A percentile compares a stretch with the other conserved stretches of the same genome.
phyloP scores from a whole-genome alignment of 345 rosid species.

The Laguncularia racemosa region DNA sequence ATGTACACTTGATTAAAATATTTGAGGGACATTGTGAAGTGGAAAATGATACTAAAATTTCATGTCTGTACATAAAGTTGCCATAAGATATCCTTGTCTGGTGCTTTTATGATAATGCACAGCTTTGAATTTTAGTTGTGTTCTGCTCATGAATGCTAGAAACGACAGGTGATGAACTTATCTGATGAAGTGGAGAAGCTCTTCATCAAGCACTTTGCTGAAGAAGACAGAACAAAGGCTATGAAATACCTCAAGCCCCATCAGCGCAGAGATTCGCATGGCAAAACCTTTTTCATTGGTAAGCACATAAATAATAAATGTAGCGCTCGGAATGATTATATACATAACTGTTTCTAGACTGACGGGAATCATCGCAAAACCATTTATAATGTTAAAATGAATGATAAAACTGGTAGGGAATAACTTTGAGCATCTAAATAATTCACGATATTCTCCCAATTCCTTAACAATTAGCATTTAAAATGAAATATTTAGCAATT shows the following conservation, averaged over 20 bases:
- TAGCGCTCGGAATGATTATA: too few species aligned
- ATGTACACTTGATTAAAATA: too few species aligned
- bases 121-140: conserved; percentile 14
- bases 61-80: conserved; percentile 12
- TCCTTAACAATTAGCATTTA: too few species aligned
- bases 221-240: conserved; percentile 79
- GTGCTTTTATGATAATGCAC: conserved; percentile 1
- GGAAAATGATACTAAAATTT: conserved; percentile 8
- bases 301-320: conserved; percentile 10
- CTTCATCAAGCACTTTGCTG: conserved; percentile 73
- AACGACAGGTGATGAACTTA: conserved; percentile 75
- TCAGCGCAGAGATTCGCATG: conserved; percentile 76
- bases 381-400: too few species aligned
- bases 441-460: too few species aligned
- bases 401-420: too few species aligned
- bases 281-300: conserved; percentile 92
- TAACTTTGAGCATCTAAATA: too few species aligned
- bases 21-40: too few species aligned
- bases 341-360: too few species aligned
- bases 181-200: conserved; percentile 86
- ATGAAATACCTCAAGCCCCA: conserved; percentile 85
- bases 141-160: conserved; percentile 20
- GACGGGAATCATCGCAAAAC: too few species aligned
- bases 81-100: too few species aligned
- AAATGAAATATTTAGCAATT: too few species aligned